These are phyloP conservation scores for Clathrospora elynae DNA, from an alignment of 2,329 filamentous ascomycete genomes.

Conservation along the genomic window DNA sequence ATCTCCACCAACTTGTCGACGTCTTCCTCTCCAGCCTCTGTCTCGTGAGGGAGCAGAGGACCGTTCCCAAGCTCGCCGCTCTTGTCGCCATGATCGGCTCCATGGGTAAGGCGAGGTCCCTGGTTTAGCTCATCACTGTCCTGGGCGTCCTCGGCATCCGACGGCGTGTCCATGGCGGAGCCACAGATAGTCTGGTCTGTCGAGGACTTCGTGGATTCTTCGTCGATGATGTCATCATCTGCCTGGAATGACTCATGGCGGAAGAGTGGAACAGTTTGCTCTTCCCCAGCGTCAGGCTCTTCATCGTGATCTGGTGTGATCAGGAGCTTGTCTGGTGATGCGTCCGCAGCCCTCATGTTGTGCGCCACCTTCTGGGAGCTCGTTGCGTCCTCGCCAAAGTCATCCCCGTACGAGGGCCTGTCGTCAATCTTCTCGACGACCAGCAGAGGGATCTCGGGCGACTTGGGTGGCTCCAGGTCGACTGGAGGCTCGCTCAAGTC, in stretches of 20 bases:
- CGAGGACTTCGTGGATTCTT: conserved; percentile 24
- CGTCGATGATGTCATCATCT: conserved; percentile 23
- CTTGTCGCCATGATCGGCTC: conserved; percentile 7
- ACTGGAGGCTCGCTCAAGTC: conserved; percentile 20
- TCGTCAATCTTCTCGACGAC: conserved; percentile 47
- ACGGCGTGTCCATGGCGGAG: conserved; percentile 25
- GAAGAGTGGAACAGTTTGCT: conserved; percentile 40
- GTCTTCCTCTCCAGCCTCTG: conserved; percentile 4
- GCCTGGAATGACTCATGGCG: conserved; percentile 37
- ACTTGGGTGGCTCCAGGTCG: conserved; percentile 12
- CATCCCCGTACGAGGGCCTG: conserved; percentile 43
- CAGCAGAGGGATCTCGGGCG: conserved; percentile 29
- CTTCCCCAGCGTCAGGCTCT: conserved; percentile 17
- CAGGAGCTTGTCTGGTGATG: conserved; percentile 42
- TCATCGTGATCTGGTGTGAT: conserved; percentile 26
- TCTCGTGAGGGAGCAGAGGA: conserved; percentile 22
- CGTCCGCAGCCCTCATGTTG: conserved; percentile 40
- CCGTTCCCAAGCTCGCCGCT: conserved; percentile 14
- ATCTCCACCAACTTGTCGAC: conserved; percentile 13
- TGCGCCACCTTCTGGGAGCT: conserved; percentile 43
- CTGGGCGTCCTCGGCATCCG: conserved; percentile 20
- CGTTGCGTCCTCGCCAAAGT: conserved; percentile 44
- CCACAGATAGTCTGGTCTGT: conserved; percentile 28
- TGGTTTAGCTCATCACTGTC: conserved; percentile 17
- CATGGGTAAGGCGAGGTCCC: conserved; percentile 22